phyloP scores from a whole-genome alignment of 148 eudicot species.

The Selenicereus undatus region DNA sequence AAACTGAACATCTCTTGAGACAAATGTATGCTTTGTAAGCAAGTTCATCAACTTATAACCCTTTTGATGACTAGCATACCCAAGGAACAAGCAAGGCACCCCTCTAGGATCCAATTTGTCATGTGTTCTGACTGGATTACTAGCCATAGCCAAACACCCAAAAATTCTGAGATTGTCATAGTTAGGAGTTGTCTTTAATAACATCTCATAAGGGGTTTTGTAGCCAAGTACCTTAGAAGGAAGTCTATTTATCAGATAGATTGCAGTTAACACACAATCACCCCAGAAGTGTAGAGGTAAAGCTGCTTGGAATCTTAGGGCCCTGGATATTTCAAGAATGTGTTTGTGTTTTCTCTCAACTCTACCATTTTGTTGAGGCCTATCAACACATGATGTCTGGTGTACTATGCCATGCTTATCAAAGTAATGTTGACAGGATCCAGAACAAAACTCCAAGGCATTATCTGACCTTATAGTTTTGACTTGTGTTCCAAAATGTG shows the following conservation, averaged over 20 bases:
- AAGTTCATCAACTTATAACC: background rate
- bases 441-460: background rate
- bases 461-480: background rate
- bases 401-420: background rate
- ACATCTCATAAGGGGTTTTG: background rate
- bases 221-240: background rate
- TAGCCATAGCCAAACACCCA: background rate
- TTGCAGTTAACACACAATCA: background rate
- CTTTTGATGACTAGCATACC: too few species aligned
- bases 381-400: background rate
- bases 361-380: background rate
- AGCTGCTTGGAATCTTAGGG: background rate
- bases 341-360: conserved; percentile 1
- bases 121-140: background rate
- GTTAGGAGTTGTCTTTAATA: background rate
- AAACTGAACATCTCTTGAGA: background rate
- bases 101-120: background rate
- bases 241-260: background rate
- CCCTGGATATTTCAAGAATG: background rate
- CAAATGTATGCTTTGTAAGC: background rate
- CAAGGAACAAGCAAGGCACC: too few species aligned
- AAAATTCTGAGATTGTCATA: background rate
- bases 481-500: too few species aligned
- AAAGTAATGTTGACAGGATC: background rate
- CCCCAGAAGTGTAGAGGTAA: conserved; percentile 1